Conservation (phyloP, 768 basidiomycete genomes). For the Lentinula raphanica region DNA sequence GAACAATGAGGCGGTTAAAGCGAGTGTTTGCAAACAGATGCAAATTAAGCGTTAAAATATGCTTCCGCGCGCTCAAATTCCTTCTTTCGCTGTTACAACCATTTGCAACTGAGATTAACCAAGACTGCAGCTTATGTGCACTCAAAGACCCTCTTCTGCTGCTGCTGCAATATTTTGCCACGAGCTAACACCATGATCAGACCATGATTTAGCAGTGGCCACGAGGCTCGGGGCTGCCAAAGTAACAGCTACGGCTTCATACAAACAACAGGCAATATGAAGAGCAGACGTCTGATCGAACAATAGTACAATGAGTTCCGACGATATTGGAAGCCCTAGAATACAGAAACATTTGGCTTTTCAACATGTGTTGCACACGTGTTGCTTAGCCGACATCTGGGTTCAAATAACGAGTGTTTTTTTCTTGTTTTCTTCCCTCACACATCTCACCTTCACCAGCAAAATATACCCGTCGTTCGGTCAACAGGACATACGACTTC, state of each 20-base stretch:
- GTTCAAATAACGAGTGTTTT: background rate
- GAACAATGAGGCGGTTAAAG: background rate
- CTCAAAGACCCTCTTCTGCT: background rate
- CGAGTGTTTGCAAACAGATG: background rate
- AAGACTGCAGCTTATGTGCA: background rate
- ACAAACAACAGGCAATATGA: background rate
- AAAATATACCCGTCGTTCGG: constrained; percentile 2
- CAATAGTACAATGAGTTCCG: background rate
- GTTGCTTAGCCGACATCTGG: constrained; percentile 4
- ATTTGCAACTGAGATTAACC: background rate
- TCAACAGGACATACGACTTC: constrained; percentile 4
- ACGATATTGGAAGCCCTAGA: background rate
- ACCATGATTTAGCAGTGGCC: too few relatives aligned
- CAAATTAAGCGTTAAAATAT: background rate
- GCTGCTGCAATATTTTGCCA: too few relatives aligned
- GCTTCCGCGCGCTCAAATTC: constrained; percentile 1
- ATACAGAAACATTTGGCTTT: background rate
- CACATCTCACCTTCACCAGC: background rate
- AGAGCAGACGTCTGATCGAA: constrained; percentile 6
- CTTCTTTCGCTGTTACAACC: background rate
- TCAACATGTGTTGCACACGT: constrained; percentile 11
- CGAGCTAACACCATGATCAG: background rate
- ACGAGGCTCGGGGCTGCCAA: background rate
- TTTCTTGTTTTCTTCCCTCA: background rate
- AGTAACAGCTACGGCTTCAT: background rate